A percentile compares a stretch with the other conserved stretches of the same genome.
Evolutionary conservation across 176 grass and related monocot genomes (phyloP).

Genomic region (Juncus effusus): DNA sequence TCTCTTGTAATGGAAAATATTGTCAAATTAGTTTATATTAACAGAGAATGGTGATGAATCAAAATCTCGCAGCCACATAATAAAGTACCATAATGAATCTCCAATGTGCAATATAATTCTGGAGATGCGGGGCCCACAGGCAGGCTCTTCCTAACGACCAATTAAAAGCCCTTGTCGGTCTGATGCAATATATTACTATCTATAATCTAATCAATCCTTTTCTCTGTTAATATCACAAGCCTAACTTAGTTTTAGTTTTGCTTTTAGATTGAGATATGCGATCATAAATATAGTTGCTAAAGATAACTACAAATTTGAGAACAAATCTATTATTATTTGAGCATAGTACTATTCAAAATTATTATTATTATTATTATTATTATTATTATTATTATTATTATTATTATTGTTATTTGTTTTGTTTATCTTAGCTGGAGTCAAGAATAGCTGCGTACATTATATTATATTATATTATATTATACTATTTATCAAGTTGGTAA

Average conservation of each 20-base stretch:
- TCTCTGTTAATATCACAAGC: not conserved
- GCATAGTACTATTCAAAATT: too few species aligned
- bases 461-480: not conserved
- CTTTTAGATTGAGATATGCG: slow-evolving; percentile 15
- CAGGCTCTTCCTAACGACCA: slow-evolving; percentile 16
- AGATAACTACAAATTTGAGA: not conserved
- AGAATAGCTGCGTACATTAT: not conserved
- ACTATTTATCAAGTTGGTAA: not conserved
- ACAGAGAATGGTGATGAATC: too few species aligned
- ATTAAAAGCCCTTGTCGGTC: slow-evolving; percentile 15
- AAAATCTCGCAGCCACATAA: too few species aligned
- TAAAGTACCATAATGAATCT: not conserved
- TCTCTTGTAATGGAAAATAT: too few species aligned
- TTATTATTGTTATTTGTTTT: too few species aligned
- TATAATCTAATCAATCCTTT: not conserved
- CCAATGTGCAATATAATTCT: not conserved
- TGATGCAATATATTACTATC: slow-evolving; percentile 1
- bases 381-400: too few species aligned
- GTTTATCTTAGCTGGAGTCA: not conserved
- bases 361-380: too few species aligned
- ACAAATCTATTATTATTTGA: too few species aligned
- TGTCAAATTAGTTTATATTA: too few species aligned
- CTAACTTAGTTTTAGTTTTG: slow-evolving; percentile 10
- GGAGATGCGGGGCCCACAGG: not conserved
- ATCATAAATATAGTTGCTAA: slow-evolving; percentile 4